Percentiles rank a stretch among this genome's conserved stretches.
phyloP scores from a whole-genome alignment of 495 filamentous ascomycete genomes.

The Thozetella sp. region DNA sequence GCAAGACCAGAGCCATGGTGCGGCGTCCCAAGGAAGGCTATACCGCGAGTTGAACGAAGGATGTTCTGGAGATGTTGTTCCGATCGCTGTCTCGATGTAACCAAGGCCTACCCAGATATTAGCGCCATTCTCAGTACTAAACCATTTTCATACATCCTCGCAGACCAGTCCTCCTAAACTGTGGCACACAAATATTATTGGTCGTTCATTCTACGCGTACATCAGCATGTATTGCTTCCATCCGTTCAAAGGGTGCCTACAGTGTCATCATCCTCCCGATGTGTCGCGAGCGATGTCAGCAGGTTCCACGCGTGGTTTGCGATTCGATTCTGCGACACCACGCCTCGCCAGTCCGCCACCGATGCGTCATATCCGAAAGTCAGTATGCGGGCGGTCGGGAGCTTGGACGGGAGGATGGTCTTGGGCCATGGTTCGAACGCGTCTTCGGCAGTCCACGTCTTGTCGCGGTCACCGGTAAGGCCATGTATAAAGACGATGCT shows the following conservation, averaged over 20 bases:
- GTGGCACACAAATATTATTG: constrained; percentile 27
- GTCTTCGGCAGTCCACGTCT: constrained; percentile 21
- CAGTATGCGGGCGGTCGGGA: constrained; percentile 20
- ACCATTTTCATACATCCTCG: no score
- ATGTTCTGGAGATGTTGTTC: constrained; percentile 29
- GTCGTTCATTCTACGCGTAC: constrained; percentile 6
- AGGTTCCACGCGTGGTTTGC: constrained; percentile 16
- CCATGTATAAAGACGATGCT: constrained; percentile 23
- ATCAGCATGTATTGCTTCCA: not conserved
- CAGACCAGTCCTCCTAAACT: constrained; percentile 43
- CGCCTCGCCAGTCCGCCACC: not conserved
- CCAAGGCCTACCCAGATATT: no score
- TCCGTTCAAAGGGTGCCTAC: no score
- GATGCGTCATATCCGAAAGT: constrained; percentile 22
- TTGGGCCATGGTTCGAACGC: constrained; percentile 23
- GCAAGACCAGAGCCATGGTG: constrained; percentile 3
- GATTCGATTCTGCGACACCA: constrained; percentile 9
- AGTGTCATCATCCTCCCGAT: no score
- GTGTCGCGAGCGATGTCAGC: constrained; percentile 10
- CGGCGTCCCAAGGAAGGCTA: constrained; percentile 9
- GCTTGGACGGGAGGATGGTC: constrained; percentile 16
- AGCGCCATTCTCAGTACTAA: no score
- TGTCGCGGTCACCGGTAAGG: constrained; percentile 25
- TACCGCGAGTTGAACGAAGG: constrained; percentile 9
- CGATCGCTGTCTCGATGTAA: constrained; percentile 23